Percentiles rank a stretch among this genome's conserved stretches.
phyloP scores from a whole-genome alignment of 306 rosid species.

The Fagus sylvatica region DNA sequence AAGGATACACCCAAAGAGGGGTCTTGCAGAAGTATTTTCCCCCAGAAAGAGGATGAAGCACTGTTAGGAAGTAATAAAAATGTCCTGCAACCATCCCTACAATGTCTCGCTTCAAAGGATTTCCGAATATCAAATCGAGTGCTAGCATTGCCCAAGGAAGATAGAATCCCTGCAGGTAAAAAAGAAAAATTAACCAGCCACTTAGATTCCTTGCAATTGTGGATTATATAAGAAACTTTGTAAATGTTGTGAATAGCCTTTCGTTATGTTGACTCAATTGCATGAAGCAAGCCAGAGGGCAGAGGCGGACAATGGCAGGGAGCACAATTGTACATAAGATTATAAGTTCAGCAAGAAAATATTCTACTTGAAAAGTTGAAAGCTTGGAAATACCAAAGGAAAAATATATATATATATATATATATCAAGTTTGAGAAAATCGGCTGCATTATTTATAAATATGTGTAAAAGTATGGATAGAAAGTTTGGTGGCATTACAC shows the following conservation, averaged over 20 bases:
- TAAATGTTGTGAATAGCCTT: too few species aligned
- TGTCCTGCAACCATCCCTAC: slow-evolving; percentile 70
- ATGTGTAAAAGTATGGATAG: background rate
- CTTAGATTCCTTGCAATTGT: background rate
- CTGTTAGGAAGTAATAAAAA: slow-evolving; percentile 68
- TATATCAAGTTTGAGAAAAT: too few species aligned
- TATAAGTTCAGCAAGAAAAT: too few species aligned
- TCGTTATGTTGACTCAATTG: too few species aligned
- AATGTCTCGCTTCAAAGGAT: slow-evolving; percentile 43
- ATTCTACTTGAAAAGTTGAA: too few species aligned
- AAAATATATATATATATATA: too few species aligned
- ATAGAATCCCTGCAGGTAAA: slow-evolving; percentile 55
- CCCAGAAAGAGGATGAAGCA: slow-evolving; percentile 77
- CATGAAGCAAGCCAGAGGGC: too few species aligned
- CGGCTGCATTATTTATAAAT: too few species aligned
- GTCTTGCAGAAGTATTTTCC: slow-evolving; percentile 60
- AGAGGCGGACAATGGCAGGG: too few species aligned
- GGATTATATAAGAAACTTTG: background rate
- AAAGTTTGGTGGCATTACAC: background rate
- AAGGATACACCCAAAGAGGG: slow-evolving; percentile 79
- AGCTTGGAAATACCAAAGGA: too few species aligned
- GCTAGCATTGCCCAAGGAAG: slow-evolving; percentile 72
- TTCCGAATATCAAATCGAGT: slow-evolving; percentile 51
- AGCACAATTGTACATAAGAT: too few species aligned
- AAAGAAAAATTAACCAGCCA: background rate